Conservation (phyloP, 1,139 yeast genomes). For the Suhomyces atakaporum region DNA sequence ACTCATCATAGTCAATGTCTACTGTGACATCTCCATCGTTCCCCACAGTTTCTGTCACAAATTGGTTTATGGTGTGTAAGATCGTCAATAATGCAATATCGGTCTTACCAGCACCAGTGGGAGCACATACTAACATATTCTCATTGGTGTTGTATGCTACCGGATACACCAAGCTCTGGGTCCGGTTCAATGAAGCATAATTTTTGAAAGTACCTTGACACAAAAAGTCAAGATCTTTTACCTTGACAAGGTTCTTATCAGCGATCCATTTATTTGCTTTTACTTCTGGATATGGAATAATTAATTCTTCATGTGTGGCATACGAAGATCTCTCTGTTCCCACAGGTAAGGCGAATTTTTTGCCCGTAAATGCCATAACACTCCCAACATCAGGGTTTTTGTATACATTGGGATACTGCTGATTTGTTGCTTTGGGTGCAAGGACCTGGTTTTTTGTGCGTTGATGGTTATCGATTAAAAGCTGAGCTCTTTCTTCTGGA, state of each 20-base stretch:
- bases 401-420: slow-evolving; percentile 78
- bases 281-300: slow-evolving; percentile 72
- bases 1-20: slow-evolving; percentile 75
- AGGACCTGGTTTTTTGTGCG: slow-evolving; percentile 53
- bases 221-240: slow-evolving; percentile 67
- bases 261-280: slow-evolving; percentile 48
- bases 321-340: slow-evolving; percentile 73
- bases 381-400: slow-evolving; percentile 67
- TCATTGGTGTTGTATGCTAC: slow-evolving; percentile 92
- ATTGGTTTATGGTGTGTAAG: slow-evolving; percentile 77
- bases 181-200: slow-evolving; percentile 75
- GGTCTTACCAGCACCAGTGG: slow-evolving; percentile 99
- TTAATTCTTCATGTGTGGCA: slow-evolving; percentile 76
- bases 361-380: slow-evolving; percentile 76
- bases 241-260: slow-evolving; percentile 56
- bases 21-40: slow-evolving; percentile 53
- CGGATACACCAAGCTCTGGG: slow-evolving; percentile 91
- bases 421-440: slow-evolving; percentile 46
- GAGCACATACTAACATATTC: slow-evolving; percentile 97
- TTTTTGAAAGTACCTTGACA: slow-evolving; percentile 85
- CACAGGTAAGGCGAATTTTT: slow-evolving; percentile 72
- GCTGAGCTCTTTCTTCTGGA: slow-evolving; percentile 58
- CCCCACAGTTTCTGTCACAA: slow-evolving; percentile 46
- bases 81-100: slow-evolving; percentile 91
- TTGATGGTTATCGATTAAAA: slow-evolving; percentile 56